These are phyloP conservation scores for Microglena sp. DNA, from an alignment of 139 green algal species.

Conservation along the genomic window DNA sequence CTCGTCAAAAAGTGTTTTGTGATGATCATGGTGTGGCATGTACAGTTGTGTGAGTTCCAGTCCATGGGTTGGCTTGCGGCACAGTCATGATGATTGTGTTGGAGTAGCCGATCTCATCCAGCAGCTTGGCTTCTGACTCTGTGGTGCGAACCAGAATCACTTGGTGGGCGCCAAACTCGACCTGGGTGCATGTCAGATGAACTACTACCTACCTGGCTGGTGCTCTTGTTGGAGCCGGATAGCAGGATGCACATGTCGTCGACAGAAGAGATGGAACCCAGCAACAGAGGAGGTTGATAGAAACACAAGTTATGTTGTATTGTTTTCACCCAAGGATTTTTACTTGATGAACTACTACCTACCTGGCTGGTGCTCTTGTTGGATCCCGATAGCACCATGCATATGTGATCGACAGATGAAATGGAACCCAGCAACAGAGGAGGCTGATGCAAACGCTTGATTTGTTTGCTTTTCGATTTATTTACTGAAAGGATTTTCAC, in stretches of 20 bases:
- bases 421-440: slow-evolving; percentile 42
- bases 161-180: slow-evolving; percentile 74
- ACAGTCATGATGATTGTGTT: slow-evolving; percentile 62
- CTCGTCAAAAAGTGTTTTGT: no score
- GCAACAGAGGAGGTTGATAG: slow-evolving; percentile 43
- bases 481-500: no score
- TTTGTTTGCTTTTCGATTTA: no score
- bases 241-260: slow-evolving; percentile 54
- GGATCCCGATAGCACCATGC: slow-evolving; percentile 40
- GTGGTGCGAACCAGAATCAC: slow-evolving; percentile 55
- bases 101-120: slow-evolving; percentile 27
- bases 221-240: slow-evolving; percentile 26
- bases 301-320: no score
- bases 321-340: no score
- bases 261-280: slow-evolving; percentile 29
- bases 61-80: slow-evolving; percentile 56
- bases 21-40: no score
- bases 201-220: slow-evolving; percentile 21
- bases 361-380: slow-evolving; percentile 34
- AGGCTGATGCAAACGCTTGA: no score
- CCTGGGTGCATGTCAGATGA: slow-evolving; percentile 27
- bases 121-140: slow-evolving; percentile 31
- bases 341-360: not conserved
- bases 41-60: no score
- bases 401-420: slow-evolving; percentile 35